A percentile compares a stretch with the other conserved stretches of the same genome.
Evolutionary conservation across 306 rosid genomes (phyloP).

Genomic region (Rosa persica): DNA sequence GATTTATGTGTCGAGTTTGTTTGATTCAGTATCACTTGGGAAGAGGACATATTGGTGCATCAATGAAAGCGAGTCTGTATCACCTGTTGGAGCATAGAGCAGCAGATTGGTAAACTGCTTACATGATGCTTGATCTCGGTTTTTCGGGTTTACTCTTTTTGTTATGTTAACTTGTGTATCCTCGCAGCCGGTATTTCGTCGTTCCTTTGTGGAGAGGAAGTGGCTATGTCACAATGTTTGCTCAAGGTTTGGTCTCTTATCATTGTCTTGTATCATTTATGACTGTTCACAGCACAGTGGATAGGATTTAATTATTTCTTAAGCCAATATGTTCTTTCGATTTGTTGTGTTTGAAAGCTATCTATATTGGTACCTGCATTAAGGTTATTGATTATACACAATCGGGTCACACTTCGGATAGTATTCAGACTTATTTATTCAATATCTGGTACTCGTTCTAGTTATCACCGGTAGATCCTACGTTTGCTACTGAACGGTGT

Average conservation of each 20-base stretch:
- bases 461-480: neutral
- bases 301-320: neutral
- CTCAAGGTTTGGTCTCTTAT: slow-evolving; percentile 64
- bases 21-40: slow-evolving; percentile 80
- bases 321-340: neutral
- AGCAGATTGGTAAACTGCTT: slow-evolving; percentile 61
- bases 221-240: slow-evolving; percentile 86
- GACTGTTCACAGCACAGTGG: neutral
- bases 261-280: slow-evolving; percentile 26
- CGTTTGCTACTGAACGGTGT: neutral
- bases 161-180: slow-evolving; percentile 18
- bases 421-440: neutral
- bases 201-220: slow-evolving; percentile 90
- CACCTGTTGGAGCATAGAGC: slow-evolving; percentile 81
- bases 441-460: neutral
- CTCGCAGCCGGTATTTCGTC: slow-evolving; percentile 81
- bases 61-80: slow-evolving; percentile 82
- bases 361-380: neutral
- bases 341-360: neutral
- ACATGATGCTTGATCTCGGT: neutral
- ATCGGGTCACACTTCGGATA: neutral
- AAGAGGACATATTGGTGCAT: slow-evolving; percentile 80
- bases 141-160: neutral
- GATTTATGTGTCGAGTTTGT: neutral
- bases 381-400: neutral